Conservation (phyloP, 495 filamentous ascomycete species). For the Tuber umbilicatum region DNA sequence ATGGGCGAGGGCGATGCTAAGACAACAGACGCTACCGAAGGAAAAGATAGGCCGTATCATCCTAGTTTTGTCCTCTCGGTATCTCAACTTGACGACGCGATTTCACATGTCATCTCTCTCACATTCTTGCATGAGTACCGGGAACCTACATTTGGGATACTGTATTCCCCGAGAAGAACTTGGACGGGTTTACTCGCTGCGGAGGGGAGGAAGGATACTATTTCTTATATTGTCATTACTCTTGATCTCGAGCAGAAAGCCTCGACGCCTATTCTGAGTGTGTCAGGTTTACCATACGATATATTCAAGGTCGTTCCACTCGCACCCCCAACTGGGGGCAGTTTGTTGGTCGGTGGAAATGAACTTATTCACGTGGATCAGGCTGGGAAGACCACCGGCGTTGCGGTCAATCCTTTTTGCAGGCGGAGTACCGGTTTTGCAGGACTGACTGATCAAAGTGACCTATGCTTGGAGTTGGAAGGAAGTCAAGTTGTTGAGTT, state of each 20-base stretch:
- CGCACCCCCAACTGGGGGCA: conserved; percentile 77
- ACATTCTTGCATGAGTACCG: conserved; percentile 94
- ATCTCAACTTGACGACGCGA: conserved; percentile 63
- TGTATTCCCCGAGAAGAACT: conserved; percentile 66
- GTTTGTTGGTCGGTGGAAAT: conserved; percentile 77
- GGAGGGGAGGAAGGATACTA: conserved; percentile 75
- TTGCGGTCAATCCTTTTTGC: conserved; percentile 88
- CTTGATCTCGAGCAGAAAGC: conserved; percentile 89
- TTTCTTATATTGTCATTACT: conserved; percentile 89
- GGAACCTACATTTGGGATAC: conserved; percentile 91
- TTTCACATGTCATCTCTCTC: conserved; percentile 82
- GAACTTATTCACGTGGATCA: conserved; percentile 95
- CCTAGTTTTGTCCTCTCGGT: conserved; percentile 40
- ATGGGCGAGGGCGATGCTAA: conserved; percentile 51
- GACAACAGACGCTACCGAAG: conserved; percentile 24
- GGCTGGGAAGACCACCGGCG: conserved; percentile 82
- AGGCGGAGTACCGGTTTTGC: conserved; percentile 69
- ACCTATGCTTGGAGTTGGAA: conserved; percentile 72
- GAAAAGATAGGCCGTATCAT: conserved; percentile 36
- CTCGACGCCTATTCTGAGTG: conserved; percentile 84
- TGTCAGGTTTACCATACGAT: conserved; percentile 79
- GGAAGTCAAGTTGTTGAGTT: conserved; percentile 72
- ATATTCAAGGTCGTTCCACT: conserved; percentile 77
- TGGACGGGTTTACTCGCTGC: conserved; percentile 60
- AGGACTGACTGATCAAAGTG: conserved; percentile 72